Evolutionary conservation across 2,329 filamentous ascomycete species (phyloP).

Genomic region (Cladophialophora yegresii): DNA sequence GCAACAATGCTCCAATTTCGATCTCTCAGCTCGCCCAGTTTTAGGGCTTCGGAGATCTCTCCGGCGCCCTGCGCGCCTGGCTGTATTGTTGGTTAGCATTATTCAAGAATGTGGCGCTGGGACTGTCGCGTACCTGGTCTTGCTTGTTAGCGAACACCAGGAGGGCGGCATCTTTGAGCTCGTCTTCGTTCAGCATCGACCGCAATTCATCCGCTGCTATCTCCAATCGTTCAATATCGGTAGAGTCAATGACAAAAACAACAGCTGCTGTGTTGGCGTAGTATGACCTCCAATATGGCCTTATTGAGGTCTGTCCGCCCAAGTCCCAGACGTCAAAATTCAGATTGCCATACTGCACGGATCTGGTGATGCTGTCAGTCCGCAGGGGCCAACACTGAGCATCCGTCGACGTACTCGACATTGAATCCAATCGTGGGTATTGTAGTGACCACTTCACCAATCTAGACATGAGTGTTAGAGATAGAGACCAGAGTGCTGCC

Average conservation of each 20-base stretch:
- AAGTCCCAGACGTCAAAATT: constrained; percentile 99
- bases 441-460: constrained; percentile 97
- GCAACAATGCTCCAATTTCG: constrained; percentile 99
- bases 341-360: constrained; percentile 95
- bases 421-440: constrained; percentile 99
- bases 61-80: constrained; percentile 94
- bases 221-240: constrained; percentile 90
- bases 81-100: constrained; percentile 52
- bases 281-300: constrained; percentile 99
- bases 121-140: constrained; percentile 54
- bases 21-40: constrained; percentile 86
- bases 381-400: not conserved
- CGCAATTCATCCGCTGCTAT: constrained; percentile 90
- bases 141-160: constrained; percentile 99
- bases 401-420: constrained; percentile 62
- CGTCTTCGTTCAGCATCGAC: constrained; percentile 96
- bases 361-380: constrained; percentile 43
- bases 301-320: constrained; percentile 96
- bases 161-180: constrained; percentile 86
- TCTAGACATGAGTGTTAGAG: constrained; percentile 55
- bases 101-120: not conserved
- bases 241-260: constrained; percentile 97
- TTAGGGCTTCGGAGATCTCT: constrained; percentile 92
- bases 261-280: constrained; percentile 98
- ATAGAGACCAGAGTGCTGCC: constrained; percentile 21